Conservation (phyloP, 1,139 yeast species). For the Entelexis paramagnoliae region DNA sequence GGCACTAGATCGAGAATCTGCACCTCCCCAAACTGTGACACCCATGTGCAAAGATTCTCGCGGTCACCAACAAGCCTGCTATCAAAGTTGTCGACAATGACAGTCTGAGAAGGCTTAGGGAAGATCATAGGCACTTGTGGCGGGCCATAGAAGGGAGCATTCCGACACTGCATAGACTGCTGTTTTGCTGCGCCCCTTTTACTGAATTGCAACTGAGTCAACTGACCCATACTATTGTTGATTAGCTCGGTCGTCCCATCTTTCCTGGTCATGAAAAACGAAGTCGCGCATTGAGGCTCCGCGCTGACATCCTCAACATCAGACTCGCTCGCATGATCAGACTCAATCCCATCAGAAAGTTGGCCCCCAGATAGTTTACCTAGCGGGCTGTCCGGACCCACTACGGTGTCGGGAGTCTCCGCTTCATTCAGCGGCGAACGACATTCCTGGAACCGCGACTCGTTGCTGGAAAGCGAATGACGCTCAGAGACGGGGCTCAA, state of each 20-base stretch:
- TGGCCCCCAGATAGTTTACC: background rate
- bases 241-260: background rate
- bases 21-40: conserved; percentile 18
- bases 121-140: background rate
- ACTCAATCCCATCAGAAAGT: background rate
- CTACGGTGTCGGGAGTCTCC: background rate
- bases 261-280: background rate
- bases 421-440: background rate
- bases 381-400: background rate
- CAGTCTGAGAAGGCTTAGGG: conserved; percentile 17
- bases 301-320: background rate
- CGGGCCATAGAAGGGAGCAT: background rate
- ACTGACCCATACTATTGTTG: background rate
- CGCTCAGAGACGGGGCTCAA: background rate
- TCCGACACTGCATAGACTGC: background rate
- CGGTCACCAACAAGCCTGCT: conserved; percentile 1
- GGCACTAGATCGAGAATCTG: conserved; percentile 13
- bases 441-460: background rate
- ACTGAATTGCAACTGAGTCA: background rate
- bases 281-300: background rate
- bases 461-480: too few species aligned
- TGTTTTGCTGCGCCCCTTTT: background rate
- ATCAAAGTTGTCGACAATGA: conserved; percentile 18
- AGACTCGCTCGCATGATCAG: background rate
- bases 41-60: background rate